Evolutionary conservation across 2,329 filamentous ascomycete genomes (phyloP), one percentile per base, ranked within the genome.

Genomic region (Thelonectria blattea): DNA sequence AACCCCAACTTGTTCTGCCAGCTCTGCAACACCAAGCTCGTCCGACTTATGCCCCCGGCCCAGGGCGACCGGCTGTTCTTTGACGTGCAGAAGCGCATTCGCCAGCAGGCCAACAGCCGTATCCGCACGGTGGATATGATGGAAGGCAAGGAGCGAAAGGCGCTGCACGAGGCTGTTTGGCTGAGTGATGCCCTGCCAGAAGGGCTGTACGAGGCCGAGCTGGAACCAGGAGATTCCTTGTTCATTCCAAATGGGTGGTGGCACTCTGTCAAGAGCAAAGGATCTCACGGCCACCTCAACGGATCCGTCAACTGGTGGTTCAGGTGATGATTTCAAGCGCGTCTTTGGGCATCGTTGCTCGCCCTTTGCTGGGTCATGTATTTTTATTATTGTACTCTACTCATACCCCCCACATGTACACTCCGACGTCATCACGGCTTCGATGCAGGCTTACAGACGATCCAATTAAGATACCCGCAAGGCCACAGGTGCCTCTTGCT

Each of bases 1-100:
- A 98, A 98, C 70, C 92, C 92, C 0, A 99, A 99, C 72, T 70
- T 97, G 0, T 97, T 98, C 73, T 86, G 91, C 47, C 95, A 99
- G 75, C 75, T 98, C 12, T 86, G 86, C 15, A 87, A 91, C 4
- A 76, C 72, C 52, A 99, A 99, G 75, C 73, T 79, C 0, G 80
- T 97, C 15, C 83, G 93, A n/a, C 73, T 97, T 12, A 81, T 94
- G 59, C 78, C 81, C 5, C 92, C 93, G 0, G 71, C 76, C 0
- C 71, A 80, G 3, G 95, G 95, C 1, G 78, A 84, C 48, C 75
- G 69, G 1, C 73, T 97, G 2, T 97, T 93, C 73, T 79, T 73
- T 10, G 56, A 75, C 2, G 80, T 87, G 0, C 81, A 83, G 62
- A 69, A 67, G 15, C 63, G 71, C 56, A 72, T 85, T 15, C 74